phyloP scores from a whole-genome alignment of 164 flowering plant genomes.

The Taxillus chinensis region DNA sequence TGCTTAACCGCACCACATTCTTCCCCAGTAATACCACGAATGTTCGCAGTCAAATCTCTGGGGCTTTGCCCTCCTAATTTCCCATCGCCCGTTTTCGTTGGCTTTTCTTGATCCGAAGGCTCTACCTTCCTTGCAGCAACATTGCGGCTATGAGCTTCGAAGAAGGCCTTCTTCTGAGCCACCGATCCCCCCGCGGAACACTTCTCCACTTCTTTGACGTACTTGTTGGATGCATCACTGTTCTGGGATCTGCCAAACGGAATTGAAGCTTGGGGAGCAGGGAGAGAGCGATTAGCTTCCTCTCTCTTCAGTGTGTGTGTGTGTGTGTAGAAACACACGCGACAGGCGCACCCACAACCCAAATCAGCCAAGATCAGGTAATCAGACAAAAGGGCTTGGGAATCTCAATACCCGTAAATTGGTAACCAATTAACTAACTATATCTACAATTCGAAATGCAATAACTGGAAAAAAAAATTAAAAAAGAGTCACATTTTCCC shows the following conservation, averaged over 20 bases:
- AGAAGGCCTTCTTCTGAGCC: conserved; percentile 74
- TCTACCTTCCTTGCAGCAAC: conserved; percentile 65
- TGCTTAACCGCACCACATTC: conserved; percentile 16
- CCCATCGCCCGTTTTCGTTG: conserved; percentile 16
- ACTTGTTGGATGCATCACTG: conserved; percentile 67
- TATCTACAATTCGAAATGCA: neutral
- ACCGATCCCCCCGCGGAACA: conserved; percentile 88
- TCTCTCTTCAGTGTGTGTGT: conserved; percentile 31
- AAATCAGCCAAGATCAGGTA: neutral
- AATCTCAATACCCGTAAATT: conserved; percentile 5
- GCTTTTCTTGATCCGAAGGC: conserved; percentile 41
- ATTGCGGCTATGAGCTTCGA: conserved; percentile 87
- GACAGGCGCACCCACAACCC: too few relatives aligned
- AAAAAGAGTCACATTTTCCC: conserved; percentile 6
- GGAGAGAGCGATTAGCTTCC: conserved; percentile 14
- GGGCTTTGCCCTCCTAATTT: conserved; percentile 12
- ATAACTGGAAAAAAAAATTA: conserved; percentile 7
- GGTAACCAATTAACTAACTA: neutral
- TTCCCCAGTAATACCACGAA: conserved; percentile 6
- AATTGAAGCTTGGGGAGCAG: conserved; percentile 45
- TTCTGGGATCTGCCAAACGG: conserved; percentile 80
- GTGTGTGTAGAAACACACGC: too few relatives aligned
- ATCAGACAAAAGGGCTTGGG: neutral
- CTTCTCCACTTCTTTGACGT: conserved; percentile 89
- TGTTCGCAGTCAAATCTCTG: conserved; percentile 14